A percentile compares a stretch with the other conserved stretches of the same genome.
phyloP scores from a whole-genome alignment of 257 asterid species.

The Eustoma russellianum region DNA sequence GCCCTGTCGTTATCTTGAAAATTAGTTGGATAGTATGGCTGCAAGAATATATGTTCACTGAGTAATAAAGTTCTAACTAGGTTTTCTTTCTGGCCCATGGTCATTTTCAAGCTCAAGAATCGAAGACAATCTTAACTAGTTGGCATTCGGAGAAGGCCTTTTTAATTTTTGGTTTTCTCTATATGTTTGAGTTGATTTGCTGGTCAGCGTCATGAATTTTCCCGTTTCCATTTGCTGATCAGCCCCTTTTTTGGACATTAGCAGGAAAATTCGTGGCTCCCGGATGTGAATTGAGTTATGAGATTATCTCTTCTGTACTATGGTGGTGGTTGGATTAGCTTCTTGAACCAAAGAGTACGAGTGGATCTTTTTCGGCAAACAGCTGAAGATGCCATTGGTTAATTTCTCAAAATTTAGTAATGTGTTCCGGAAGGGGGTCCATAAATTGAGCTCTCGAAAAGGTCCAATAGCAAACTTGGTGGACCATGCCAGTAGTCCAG shows the following conservation, averaged over 20 bases:
- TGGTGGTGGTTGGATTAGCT: conserved; percentile 26
- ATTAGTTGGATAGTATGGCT: too few species aligned
- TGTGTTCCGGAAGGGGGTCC: conserved; percentile 36
- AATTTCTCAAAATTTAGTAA: conserved; percentile 43
- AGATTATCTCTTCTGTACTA: conserved; percentile 32
- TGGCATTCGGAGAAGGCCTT: background rate
- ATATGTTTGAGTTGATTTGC: background rate
- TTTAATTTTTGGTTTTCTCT: background rate
- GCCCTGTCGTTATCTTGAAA: too few species aligned
- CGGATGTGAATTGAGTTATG: conserved; percentile 49
- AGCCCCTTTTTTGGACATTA: background rate
- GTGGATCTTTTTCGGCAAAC: conserved; percentile 17
- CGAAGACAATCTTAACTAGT: too few species aligned
- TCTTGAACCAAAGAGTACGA: conserved; percentile 12
- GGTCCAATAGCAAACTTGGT: conserved; percentile 34
- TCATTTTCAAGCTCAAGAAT: too few species aligned
- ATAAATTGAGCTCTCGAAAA: conserved; percentile 39
- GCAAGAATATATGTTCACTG: too few species aligned
- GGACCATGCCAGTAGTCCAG: conserved; percentile 38
- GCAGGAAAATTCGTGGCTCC: conserved; percentile 18
- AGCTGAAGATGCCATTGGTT: conserved; percentile 63
- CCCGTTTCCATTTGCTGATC: conserved; percentile 1
- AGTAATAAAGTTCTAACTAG: too few species aligned
- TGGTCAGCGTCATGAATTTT: background rate
- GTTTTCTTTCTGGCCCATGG: too few species aligned